Conservation (phyloP, 2,329 filamentous ascomycete species). For the Penicillium sp. region DNA sequence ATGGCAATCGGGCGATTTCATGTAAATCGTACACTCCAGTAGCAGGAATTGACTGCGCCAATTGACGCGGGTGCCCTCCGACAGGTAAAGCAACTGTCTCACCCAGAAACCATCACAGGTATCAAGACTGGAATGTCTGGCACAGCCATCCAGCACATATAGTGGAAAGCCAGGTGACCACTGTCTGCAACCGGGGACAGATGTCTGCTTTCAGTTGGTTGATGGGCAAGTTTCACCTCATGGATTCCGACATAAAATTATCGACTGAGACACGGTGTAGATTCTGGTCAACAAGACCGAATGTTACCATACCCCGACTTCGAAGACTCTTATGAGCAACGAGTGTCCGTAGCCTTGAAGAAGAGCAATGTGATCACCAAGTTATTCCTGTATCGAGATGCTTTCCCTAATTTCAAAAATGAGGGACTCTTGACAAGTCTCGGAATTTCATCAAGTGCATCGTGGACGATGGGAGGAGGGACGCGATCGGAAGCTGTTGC, state of each 20-base stretch:
- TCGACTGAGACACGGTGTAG: not conserved
- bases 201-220: slow-evolving; percentile 1
- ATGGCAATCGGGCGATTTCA: slow-evolving; percentile 40
- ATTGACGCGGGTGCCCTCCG: slow-evolving; percentile 10
- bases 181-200: not conserved
- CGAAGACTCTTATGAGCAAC: slow-evolving; percentile 3
- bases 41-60: slow-evolving; percentile 5
- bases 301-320: not conserved
- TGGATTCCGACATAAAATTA: not conserved
- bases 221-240: not conserved
- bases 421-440: not conserved
- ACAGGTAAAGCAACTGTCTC: not conserved
- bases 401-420: not conserved
- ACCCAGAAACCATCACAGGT: not conserved
- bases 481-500: slow-evolving; percentile 5
- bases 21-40: slow-evolving; percentile 30
- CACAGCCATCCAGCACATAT: slow-evolving; percentile 3
- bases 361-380: not conserved
- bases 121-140: slow-evolving; percentile 4
- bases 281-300: not conserved
- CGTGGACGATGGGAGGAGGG: not conserved
- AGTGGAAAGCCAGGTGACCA: not conserved
- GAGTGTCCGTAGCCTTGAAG: not conserved
- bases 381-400: not conserved
- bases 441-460: slow-evolving; percentile 1